Evolutionary conservation across 1,139 yeast species (phyloP), one percentile per base, ranked within the genome.

Genomic region (Lodderomyces parapsilosis): DNA sequence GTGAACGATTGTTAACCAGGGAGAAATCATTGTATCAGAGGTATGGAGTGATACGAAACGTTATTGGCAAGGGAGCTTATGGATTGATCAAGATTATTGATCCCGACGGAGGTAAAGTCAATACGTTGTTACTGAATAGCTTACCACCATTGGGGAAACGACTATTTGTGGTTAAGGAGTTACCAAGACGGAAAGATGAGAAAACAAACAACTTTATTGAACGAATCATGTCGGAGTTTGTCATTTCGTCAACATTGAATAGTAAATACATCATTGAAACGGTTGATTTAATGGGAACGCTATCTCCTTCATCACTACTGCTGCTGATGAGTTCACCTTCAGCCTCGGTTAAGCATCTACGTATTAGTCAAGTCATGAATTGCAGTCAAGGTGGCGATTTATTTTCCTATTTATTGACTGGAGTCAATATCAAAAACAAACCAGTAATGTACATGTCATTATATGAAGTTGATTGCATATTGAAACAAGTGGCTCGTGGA

Each of bases 61-160:
- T 88, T 19, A 78, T 90, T 43, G 97, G 96, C 13, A 78, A 81
- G 44, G 96, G 96, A 19, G 81, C 96, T 0, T 90, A 85, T 63
- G 97, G 97, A 19, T 79, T 86, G 31, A 96, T 89, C 17, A 76
- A 93, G 49, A 75, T 89, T 15, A 59, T 50, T 68, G 93, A 42
- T 82, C 83, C 68, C 71, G 79, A 63, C 63, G 71, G 58, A 11
- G 66, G 57, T 19, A 14, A 22, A n/a, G 17, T 14, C 35, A 20
- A 20, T n/a, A n/a, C 28, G 9, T 20, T 11, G 2, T 19, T 18
- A 9, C 15, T 13, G 17, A 36, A 36, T 13, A 36, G 14, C 30
- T 28, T 39, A 30, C 30, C 37, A 36, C 43, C 41, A 32, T 39
- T 38, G 15, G 36, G 36, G 17, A 38, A 33, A 19, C 18, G 36